Conservation (phyloP, 768 basidiomycete species). For the Pholiota microspora region DNA sequence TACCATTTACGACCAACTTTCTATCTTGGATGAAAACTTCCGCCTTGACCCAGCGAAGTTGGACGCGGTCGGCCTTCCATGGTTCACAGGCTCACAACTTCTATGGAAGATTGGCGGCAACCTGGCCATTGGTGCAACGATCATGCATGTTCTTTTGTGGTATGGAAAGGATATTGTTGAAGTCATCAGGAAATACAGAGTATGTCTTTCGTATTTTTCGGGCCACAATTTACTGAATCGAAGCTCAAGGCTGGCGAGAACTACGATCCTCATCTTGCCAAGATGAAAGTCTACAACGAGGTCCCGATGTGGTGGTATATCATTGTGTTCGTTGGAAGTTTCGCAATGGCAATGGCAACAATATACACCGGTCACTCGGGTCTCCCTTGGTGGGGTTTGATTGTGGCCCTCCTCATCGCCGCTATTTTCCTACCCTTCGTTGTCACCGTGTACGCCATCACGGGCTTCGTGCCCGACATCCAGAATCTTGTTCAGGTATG, state of each 20-base stretch:
- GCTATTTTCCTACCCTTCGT: slow-evolving; percentile 50
- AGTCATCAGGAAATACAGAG: slow-evolving; percentile 42
- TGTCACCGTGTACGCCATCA: slow-evolving; percentile 52
- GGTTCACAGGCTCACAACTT: slow-evolving; percentile 45
- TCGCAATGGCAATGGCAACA: slow-evolving; percentile 52
- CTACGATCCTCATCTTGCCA: slow-evolving; percentile 53
- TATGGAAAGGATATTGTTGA: slow-evolving; percentile 46
- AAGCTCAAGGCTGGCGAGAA: slow-evolving; percentile 27
- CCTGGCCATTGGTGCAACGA: slow-evolving; percentile 43
- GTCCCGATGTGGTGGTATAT: slow-evolving; percentile 55
- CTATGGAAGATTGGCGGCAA: slow-evolving; percentile 37
- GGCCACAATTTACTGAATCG: not conserved
- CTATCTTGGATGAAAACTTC: slow-evolving; percentile 51
- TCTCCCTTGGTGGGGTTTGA: slow-evolving; percentile 58
- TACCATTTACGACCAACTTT: slow-evolving; percentile 46
- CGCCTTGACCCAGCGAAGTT: slow-evolving; percentile 47
- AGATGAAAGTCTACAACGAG: slow-evolving; percentile 47
- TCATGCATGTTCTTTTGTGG: slow-evolving; percentile 53
- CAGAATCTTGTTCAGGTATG: slow-evolving; percentile 19
- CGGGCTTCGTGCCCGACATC: slow-evolving; percentile 27
- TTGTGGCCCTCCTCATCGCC: slow-evolving; percentile 51
- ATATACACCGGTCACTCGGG: slow-evolving; percentile 52
- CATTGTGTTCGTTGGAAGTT: slow-evolving; percentile 37
- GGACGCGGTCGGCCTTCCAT: slow-evolving; percentile 42
- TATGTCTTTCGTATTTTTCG: slow-evolving; percentile 9